phyloP scores from a whole-genome alignment of 495 filamentous ascomycete genomes.

The Aspergillus carlsbadensis region DNA sequence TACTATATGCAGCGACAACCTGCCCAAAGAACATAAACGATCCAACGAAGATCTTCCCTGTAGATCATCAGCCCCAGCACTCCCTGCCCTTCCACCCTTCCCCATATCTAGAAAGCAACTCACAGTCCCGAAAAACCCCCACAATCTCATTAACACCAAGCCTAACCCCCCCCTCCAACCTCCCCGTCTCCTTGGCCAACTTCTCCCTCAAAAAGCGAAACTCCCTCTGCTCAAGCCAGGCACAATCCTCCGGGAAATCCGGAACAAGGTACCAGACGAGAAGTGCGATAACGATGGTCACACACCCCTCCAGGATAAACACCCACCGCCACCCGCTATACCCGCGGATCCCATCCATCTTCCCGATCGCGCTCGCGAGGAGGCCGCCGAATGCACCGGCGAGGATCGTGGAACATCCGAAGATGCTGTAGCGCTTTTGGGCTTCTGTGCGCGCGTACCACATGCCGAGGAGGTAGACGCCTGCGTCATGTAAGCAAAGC shows the following conservation, averaged over 20 bases:
- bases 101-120: background rate
- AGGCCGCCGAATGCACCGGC: conserved; percentile 89
- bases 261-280: conserved; percentile 76
- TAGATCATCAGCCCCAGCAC: too few relatives aligned
- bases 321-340: conserved; percentile 88
- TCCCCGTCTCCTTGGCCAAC: conserved; percentile 76
- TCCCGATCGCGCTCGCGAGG: conserved; percentile 77
- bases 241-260: conserved; percentile 62
- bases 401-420: conserved; percentile 76
- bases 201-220: conserved; percentile 66
- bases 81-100: too few relatives aligned
- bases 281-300: conserved; percentile 68
- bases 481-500: conserved; percentile 1
- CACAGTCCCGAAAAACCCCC: conserved; percentile 70
- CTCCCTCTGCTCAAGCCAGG: conserved; percentile 68
- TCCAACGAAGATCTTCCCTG: conserved; percentile 67
- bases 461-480: conserved; percentile 67
- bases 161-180: conserved; percentile 59
- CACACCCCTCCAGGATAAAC: conserved; percentile 65
- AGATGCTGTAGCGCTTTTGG: conserved; percentile 83
- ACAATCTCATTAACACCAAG: conserved; percentile 63
- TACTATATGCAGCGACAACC: conserved; percentile 77
- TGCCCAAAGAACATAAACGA: conserved; percentile 82
- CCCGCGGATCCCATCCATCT: conserved; percentile 61
- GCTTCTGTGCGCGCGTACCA: conserved; percentile 88